Evolutionary conservation across 2,329 filamentous ascomycete species (phyloP), one percentile per base, ranked within the genome.

Genomic region (Juglanconis juglandina): DNA sequence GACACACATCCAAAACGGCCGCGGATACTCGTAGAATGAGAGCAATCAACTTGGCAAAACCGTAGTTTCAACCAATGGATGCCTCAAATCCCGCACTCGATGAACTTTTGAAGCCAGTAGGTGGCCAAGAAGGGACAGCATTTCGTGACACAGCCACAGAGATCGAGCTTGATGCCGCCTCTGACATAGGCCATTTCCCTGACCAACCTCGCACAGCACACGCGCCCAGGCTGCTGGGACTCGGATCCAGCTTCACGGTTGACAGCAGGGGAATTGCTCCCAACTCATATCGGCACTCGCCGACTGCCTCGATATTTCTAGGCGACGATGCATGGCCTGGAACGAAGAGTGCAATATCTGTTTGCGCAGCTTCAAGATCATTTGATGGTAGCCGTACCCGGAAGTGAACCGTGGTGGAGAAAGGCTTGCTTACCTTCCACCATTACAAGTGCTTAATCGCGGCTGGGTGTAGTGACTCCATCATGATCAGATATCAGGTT

Each of bases 111-210:
- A 32, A 24, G 41, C 39, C 37, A n/a, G 14, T 30, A 37, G 58
- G 24, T n/a, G 32, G 37, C 13, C 46, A 44, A 33, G 39, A 35
- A 24, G 17, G 42, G 41, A 33, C 34, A 41, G 35, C 37, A 14
- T 5, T 11, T 33, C 34, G 61, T 61, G 53, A 54, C 51, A 63
- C 58, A 55, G 37, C 41, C 41, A 58, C 58, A 33, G 46, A 49
- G 42, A 56, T 55, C 55, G 49, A 63, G 54, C 54, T 24, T 33
- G 44, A 46, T 24, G 54, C 54, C 47, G 41, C 30, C 46, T 30
- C 35, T 49, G 48, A 47, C 50, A 39, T 13, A n/a, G 35, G 35
- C 34, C 9, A 46, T 11, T 14, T 39, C 24, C 52, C 34, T 51
- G 47, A 30, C 39, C 24, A 52, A 58, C 48, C 51, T 56, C 35